Percentiles rank a stretch among this genome's conserved stretches.
These are phyloP conservation scores for Mucor racemosus DNA, from an alignment of 371 early-diverging fungal species.

Conservation along the genomic window DNA sequence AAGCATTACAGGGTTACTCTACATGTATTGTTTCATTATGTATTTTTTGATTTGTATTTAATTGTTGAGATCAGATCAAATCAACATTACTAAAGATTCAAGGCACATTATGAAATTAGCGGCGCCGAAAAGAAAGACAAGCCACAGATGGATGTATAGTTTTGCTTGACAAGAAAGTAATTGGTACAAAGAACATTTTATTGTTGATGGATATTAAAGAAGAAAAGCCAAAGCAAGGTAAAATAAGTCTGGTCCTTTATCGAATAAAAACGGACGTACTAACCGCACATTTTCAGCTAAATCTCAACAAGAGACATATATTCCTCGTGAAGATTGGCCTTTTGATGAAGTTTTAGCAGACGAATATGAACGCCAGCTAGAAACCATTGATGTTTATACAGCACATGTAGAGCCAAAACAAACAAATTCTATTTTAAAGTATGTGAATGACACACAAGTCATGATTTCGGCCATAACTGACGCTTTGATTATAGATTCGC, in stretches of 20 bases:
- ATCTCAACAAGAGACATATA: background rate
- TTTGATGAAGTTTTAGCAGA: constrained; percentile 47
- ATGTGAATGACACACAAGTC: background rate
- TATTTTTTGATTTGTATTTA: too few species aligned
- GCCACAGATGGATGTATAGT: background rate
- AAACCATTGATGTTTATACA: constrained; percentile 44
- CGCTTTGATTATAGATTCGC: constrained; percentile 38
- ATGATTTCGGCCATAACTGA: background rate
- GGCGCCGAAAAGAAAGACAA: background rate
- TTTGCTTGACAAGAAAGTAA: background rate
- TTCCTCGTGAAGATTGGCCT: constrained; percentile 46
- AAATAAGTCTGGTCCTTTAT: background rate
- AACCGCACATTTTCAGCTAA: background rate
- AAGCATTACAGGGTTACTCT: too few species aligned
- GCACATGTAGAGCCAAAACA: constrained; percentile 46
- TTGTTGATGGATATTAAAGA: background rate
- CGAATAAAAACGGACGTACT: background rate
- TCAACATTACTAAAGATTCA: background rate
- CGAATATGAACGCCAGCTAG: constrained; percentile 44
- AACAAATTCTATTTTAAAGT: constrained; percentile 49
- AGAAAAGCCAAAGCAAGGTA: background rate
- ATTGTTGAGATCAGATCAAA: too few species aligned
- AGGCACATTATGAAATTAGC: background rate
- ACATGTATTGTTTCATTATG: too few species aligned
- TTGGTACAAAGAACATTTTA: background rate